Base-by-base conservation (phyloP, 2,329 filamentous ascomycete species). In the Pestalotiopsis sp. region DNA sequence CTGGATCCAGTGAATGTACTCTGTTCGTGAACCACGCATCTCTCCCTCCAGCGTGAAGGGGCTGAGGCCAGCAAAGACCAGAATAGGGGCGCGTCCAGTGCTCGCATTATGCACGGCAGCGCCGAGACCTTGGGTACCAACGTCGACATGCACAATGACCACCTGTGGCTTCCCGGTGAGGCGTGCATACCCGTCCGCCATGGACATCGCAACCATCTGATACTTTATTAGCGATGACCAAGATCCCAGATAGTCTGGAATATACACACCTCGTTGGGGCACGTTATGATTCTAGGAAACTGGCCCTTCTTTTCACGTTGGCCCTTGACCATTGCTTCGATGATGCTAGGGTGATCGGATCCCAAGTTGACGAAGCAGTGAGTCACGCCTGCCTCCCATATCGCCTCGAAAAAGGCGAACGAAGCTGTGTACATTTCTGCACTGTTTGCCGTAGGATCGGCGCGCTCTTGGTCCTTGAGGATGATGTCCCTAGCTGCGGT, bases 1-100 rank as follows among this genome's bases (percentile, higher is more conserved):
- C 75, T 95, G 93, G 39, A 95, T 91, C 92, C 93, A 95, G 78
- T 95, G 93, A 73, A 94, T 95, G 77, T 93, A 95, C 79, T 95
- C 93, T 1, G 92, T 94, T 66, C 93, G 85, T n/a, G 87, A 91
- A 13, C 93, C 93, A 1, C 91, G 86, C 81, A 92, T 88, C 79
- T 95, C 93, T 17, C 93, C 93, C 74, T 94, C 92, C 38, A 91
- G 86, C 0, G 93, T 95, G 76, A 90, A 93, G 0, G 93, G 93
- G 12, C 90, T 93, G 17, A 95, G 81, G 4, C 93, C 93, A 1
- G 93, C 93, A 74, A 95, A 95, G 67, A 95, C 89, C 60, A 95
- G 80, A 3, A 95, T 89, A 0, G 93, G 93, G 0, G 90, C 90
- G 63, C 93, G 87, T 1, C 93, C 93, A 64, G 88, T 90, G 1